These are phyloP conservation scores for Aureobasidium sp. DNA, from an alignment of 2,329 filamentous ascomycete species.

Conservation along the genomic window DNA sequence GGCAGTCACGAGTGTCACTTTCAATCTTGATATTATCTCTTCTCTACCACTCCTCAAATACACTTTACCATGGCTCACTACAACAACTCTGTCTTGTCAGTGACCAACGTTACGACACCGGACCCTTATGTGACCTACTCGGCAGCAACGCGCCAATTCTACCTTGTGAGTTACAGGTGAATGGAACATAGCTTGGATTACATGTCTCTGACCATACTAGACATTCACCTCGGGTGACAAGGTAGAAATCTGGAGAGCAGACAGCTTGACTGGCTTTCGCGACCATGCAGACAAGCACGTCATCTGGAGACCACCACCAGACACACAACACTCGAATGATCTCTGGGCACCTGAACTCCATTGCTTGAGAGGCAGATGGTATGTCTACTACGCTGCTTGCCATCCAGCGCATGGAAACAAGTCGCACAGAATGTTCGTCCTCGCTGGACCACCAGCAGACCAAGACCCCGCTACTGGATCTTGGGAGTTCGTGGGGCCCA, in stretches of 20 bases:
- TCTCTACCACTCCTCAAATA: neutral
- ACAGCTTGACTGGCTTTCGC: slow-evolving; percentile 44
- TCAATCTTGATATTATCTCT: neutral
- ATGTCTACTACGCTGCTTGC: slow-evolving; percentile 56
- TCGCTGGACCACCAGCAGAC: slow-evolving; percentile 43
- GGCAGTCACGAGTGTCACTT: neutral
- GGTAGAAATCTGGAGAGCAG: slow-evolving; percentile 50
- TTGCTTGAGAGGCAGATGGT: slow-evolving; percentile 57
- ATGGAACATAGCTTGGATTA: neutral
- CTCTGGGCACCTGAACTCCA: slow-evolving; percentile 66
- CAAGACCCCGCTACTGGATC: slow-evolving; percentile 33
- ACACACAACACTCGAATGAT: slow-evolving; percentile 47
- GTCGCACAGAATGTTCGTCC: slow-evolving; percentile 51
- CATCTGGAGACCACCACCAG: slow-evolving; percentile 46
- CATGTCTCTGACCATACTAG: slow-evolving; percentile 22
- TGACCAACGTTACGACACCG: slow-evolving; percentile 45
- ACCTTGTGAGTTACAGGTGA: slow-evolving; percentile 37
- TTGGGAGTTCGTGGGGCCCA: slow-evolving; percentile 48
- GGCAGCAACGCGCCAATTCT: slow-evolving; percentile 45
- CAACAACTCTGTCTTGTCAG: slow-evolving; percentile 44
- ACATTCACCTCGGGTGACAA: slow-evolving; percentile 51
- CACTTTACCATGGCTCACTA: slow-evolving; percentile 21
- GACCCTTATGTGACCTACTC: slow-evolving; percentile 49
- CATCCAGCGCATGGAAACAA: slow-evolving; percentile 48
- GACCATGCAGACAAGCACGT: slow-evolving; percentile 40